Base-by-base conservation (phyloP, 169 alveolate genomes). In the Plasmodium relictum region DNA sequence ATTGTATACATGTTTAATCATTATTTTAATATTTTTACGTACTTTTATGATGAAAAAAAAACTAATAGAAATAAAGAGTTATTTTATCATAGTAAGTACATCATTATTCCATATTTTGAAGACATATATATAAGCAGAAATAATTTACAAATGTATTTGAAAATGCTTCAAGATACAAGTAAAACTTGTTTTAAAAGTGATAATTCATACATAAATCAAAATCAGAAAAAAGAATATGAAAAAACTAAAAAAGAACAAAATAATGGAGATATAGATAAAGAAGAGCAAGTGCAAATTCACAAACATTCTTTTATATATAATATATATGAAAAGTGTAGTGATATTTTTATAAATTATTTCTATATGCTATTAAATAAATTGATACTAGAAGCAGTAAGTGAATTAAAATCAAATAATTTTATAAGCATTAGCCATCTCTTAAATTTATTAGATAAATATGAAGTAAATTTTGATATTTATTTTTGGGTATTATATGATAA, bases 401-500 rank as follows among this genome's bases (percentile, higher is more conserved):
- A 78, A 63, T 45, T 78, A 41, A 78, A 78, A 50, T 45, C 65
- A 78, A 78, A 78, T 78, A 78, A 78, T 24, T 65, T 78, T 78
- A 63, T 78, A 58, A 78, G 65, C 56, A 78, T 78, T 16, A 18
- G 26, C n/a, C 63, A 78, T 59, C 45, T 78, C 16, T 70, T 78
- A 62, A 74, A 78, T 63, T 44, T 78, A 78, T 78, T 78, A 78
- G 65, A 78, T 41, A 78, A 78, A 20, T 78, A 78, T 50, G 76
- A 78, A 63, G 56, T 78, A 20, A 65, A 66, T 39, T 63, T 78
- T 66, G 69, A 78, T 48, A 78, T 44, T 18, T 78, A 45, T 65
- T 78, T 78, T 52, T 78, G 89, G 89, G 76, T 66, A 16, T 58
- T 78, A 44, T 78, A 78, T 48, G 89, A 78, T 44, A 78, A 65